phyloP scores from a whole-genome alignment of 805 yeast species.

The Zygotorulaspora sp. region DNA sequence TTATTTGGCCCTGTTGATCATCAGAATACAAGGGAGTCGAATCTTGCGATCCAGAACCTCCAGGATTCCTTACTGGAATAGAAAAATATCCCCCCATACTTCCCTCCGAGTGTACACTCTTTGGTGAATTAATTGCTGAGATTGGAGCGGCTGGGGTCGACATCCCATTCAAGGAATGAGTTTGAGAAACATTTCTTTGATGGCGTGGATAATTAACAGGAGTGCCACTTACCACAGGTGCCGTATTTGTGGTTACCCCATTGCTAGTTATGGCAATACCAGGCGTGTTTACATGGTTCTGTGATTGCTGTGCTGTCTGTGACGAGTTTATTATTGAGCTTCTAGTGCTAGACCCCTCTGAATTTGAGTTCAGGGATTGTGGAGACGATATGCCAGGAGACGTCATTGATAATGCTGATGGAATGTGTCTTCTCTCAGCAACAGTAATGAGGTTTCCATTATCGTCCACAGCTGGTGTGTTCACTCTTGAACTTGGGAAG shows the following conservation, averaged over 20 bases:
- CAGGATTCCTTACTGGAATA: conserved; percentile 26
- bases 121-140: conserved; percentile 24
- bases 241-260: conserved; percentile 18
- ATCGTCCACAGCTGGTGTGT: conserved; percentile 38
- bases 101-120: conserved; percentile 24
- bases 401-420: conserved; percentile 7
- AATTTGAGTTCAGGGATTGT: conserved; percentile 6
- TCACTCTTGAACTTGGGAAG: conserved; percentile 22
- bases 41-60: conserved; percentile 20
- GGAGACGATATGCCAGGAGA: conserved; percentile 12
- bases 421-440: conserved; percentile 23
- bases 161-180: conserved; percentile 13
- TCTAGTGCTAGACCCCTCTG: conserved; percentile 12
- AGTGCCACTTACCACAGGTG: conserved; percentile 11
- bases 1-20: conserved; percentile 11
- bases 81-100: conserved; percentile 37
- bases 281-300: conserved; percentile 1
- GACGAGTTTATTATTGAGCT: conserved; percentile 4
- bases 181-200: conserved; percentile 24
- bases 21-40: conserved; percentile 19
- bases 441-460: conserved; percentile 36
- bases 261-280: conserved; percentile 23
- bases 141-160: conserved; percentile 10
- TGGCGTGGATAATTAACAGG: conserved; percentile 14
- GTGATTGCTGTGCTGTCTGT: conserved; percentile 5